phyloP scores from a whole-genome alignment of 2,329 filamentous ascomycete species.

The Zalaria sp. region DNA sequence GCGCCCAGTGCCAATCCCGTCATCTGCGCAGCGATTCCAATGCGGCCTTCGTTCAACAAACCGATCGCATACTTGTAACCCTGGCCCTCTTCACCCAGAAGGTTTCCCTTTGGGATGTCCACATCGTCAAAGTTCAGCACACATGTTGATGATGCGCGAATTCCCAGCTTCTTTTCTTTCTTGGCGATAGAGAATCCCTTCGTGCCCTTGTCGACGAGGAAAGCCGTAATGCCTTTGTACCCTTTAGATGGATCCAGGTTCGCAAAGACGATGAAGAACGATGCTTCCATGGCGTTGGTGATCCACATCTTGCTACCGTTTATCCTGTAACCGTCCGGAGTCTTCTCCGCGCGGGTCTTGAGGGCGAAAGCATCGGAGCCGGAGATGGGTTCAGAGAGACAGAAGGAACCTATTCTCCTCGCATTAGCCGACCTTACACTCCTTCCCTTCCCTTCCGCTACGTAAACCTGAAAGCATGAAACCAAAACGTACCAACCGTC shows the following conservation, averaged over 20 bases:
- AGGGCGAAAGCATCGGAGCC: conserved; percentile 94
- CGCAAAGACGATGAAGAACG: conserved; percentile 95
- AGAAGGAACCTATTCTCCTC: conserved; percentile 53
- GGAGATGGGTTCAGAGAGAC: conserved; percentile 80
- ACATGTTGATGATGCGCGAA: conserved; percentile 89
- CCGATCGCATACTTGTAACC: conserved; percentile 98
- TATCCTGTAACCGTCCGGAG: conserved; percentile 70
- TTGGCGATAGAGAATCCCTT: conserved; percentile 91
- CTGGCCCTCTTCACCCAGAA: conserved; percentile 76
- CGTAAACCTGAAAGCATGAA: conserved; percentile 9
- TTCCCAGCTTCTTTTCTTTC: conserved; percentile 99
- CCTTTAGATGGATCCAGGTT: conserved; percentile 86
- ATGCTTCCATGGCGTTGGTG: conserved; percentile 88
- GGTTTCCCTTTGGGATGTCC: conserved; percentile 71
- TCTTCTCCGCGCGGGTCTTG: conserved; percentile 78
- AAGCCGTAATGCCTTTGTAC: conserved; percentile 94
- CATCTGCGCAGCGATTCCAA: conserved; percentile 98
- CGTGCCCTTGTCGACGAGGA: conserved; percentile 80
- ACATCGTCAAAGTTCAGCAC: conserved; percentile 97
- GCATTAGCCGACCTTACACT: conserved; percentile 1
- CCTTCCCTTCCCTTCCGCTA: too few relatives aligned
- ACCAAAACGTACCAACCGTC: conserved; percentile 48
- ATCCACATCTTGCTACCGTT: conserved; percentile 99
- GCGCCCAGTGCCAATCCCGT: conserved; percentile 88
- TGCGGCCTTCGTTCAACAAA: conserved; percentile 88